A percentile compares a stretch with the other conserved stretches of the same genome.
phyloP scores from a whole-genome alignment of 2,329 filamentous ascomycete genomes.

The Claviceps paspali region DNA sequence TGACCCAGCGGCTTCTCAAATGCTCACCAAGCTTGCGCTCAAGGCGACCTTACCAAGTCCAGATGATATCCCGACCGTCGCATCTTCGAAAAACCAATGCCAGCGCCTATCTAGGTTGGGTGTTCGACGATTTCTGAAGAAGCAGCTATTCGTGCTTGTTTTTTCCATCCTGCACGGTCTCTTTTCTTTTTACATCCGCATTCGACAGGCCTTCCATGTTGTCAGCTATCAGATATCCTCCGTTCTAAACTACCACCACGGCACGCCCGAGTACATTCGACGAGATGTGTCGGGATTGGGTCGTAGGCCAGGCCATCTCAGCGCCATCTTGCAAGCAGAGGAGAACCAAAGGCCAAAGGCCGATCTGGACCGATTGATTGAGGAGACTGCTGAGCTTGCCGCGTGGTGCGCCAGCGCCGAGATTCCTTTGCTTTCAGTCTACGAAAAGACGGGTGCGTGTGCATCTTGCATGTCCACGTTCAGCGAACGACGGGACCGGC shows the following conservation, averaged over 20 bases:
- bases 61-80: conserved; percentile 17
- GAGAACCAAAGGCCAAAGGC: conserved; percentile 53
- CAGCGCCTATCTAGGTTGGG: conserved; percentile 31
- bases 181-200: conserved; percentile 77
- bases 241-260: conserved; percentile 87
- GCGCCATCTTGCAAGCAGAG: conserved; percentile 66
- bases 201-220: conserved; percentile 65
- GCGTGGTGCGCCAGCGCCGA: conserved; percentile 88
- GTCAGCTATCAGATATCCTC: conserved; percentile 64
- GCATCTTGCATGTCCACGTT: not conserved
- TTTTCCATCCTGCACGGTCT: conserved; percentile 61
- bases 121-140: conserved; percentile 44
- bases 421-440: conserved; percentile 76
- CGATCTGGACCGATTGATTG: conserved; percentile 68
- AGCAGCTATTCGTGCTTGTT: conserved; percentile 49
- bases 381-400: conserved; percentile 80
- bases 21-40: conserved; percentile 9
- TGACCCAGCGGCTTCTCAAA: not conserved
- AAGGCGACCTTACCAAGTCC: conserved; percentile 22
- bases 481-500: no score
- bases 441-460: conserved; percentile 69
- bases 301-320: conserved; percentile 71
- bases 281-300: conserved; percentile 65
- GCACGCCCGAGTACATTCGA: conserved; percentile 81
- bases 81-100: conserved; percentile 11